Conservation (phyloP, 2,329 filamentous ascomycete species). For the Plectosphaerella cucumerina region DNA sequence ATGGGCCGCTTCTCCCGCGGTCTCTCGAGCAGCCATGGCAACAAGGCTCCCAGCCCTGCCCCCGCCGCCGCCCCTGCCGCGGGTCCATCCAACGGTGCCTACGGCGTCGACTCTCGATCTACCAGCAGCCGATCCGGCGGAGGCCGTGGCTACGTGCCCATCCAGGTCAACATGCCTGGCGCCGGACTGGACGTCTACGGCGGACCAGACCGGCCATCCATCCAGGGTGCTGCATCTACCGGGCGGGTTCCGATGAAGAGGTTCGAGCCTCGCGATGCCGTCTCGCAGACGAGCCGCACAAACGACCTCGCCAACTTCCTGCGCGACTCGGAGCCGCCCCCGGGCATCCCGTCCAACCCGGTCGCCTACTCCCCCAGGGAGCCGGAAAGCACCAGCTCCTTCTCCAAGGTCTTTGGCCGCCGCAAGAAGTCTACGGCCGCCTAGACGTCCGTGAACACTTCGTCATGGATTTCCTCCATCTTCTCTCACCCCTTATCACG, state of each 20-base stretch:
- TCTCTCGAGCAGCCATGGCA: conserved; percentile 22
- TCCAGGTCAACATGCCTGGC: conserved; percentile 45
- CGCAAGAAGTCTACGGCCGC: conserved; percentile 40
- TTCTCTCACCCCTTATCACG: neutral
- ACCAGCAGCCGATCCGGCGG: conserved; percentile 34
- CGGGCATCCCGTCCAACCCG: conserved; percentile 21
- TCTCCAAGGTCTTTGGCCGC: conserved; percentile 45
- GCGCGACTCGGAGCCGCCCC: conserved; percentile 62
- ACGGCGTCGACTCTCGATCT: conserved; percentile 26
- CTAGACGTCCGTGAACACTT: conserved; percentile 12
- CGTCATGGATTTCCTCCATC: neutral
- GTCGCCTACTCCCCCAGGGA: conserved; percentile 17
- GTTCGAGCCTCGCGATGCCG: conserved; percentile 53
- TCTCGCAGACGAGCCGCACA: conserved; percentile 43
- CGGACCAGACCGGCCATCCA: conserved; percentile 1
- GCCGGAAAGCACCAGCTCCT: conserved; percentile 24
- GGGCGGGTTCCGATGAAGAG: conserved; percentile 50
- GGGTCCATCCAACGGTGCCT: conserved; percentile 17
- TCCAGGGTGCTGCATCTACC: conserved; percentile 18
- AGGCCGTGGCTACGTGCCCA: conserved; percentile 44
- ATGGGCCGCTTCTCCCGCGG: conserved; percentile 52
- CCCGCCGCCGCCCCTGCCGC: neutral
- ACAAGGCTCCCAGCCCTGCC: conserved; percentile 10
- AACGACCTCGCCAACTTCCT: conserved; percentile 71
- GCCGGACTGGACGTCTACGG: conserved; percentile 31